Conservation (phyloP, 805 yeast genomes). For the Schwanniomyces vanrijiae region DNA sequence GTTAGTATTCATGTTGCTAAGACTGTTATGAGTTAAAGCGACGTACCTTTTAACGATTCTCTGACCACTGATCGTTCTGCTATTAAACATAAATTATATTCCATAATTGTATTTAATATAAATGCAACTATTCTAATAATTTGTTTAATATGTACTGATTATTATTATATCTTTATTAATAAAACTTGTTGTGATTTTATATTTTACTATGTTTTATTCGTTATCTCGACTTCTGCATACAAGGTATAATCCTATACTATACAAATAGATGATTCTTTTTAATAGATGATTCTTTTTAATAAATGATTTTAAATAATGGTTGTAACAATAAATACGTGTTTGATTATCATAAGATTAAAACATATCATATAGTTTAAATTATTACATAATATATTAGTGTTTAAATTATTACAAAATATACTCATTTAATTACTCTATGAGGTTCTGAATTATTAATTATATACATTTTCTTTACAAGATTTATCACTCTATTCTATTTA, state of each 20-base stretch:
- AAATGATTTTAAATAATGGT: too few relatives aligned
- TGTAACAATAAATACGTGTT: too few relatives aligned
- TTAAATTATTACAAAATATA: too few relatives aligned
- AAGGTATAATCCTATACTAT: neutral
- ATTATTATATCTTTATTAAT: too few relatives aligned
- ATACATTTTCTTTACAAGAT: slow-evolving; percentile 1
- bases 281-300: too few relatives aligned
- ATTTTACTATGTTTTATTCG: neutral
- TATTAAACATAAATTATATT: slow-evolving; percentile 45
- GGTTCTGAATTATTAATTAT: too few relatives aligned
- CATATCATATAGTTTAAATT: too few relatives aligned
- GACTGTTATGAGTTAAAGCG: neutral
- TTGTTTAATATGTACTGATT: neutral
- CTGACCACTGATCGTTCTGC: slow-evolving; percentile 54
- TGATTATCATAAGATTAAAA: too few relatives aligned
- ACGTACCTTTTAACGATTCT: slow-evolving; percentile 55
- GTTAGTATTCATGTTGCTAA: neutral
- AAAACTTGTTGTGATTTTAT: neutral
- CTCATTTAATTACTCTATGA: too few relatives aligned
- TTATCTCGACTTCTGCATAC: slow-evolving; percentile 6
- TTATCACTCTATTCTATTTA: neutral
- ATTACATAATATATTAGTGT: too few relatives aligned
- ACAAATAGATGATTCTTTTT: too few relatives aligned
- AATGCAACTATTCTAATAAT: neutral
- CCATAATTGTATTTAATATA: slow-evolving; percentile 24